Evolutionary conservation across 2,329 filamentous ascomycete species (phyloP).

Genomic region (Xylaria multiplex): DNA sequence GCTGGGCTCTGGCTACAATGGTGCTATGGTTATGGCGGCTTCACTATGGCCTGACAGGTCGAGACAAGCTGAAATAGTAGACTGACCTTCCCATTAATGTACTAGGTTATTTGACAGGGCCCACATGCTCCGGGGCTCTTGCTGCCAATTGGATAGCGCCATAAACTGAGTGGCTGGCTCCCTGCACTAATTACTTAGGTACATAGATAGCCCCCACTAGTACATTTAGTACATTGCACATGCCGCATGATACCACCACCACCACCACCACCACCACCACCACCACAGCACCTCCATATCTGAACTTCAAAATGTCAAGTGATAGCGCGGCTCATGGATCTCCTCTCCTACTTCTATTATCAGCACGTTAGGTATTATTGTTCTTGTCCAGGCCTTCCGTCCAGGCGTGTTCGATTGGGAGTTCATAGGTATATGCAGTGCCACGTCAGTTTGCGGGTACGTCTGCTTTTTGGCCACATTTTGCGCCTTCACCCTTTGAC

Average conservation of each 20-base stretch:
- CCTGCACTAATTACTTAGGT: conserved; percentile 1
- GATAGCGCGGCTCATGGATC: conserved; percentile 1
- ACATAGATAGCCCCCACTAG: neutral
- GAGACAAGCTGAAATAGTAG: conserved; percentile 26
- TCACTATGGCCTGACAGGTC: neutral
- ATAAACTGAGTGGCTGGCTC: conserved; percentile 31
- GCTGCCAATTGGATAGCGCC: conserved; percentile 14
- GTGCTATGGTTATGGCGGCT: too few relatives aligned
- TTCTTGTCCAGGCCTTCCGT: neutral
- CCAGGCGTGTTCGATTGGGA: conserved; percentile 9
- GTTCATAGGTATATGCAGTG: conserved; percentile 20
- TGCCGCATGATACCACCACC: too few relatives aligned
- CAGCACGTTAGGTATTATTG: neutral
- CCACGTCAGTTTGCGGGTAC: conserved; percentile 32
- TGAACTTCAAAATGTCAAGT: neutral
- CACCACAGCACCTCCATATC: too few relatives aligned
- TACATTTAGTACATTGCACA: neutral
- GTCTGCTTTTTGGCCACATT: conserved; percentile 29
- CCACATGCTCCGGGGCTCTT: conserved; percentile 17
- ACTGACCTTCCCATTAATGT: neutral
- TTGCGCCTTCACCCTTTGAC: conserved; percentile 6
- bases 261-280: too few relatives aligned
- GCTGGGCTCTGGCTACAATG: conserved; percentile 28
- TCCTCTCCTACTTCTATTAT: neutral
- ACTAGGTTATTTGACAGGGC: conserved; percentile 7